Evolutionary conservation across 202 grass and related monocot species (phyloP).

Genomic region (Zoysia matrella): DNA sequence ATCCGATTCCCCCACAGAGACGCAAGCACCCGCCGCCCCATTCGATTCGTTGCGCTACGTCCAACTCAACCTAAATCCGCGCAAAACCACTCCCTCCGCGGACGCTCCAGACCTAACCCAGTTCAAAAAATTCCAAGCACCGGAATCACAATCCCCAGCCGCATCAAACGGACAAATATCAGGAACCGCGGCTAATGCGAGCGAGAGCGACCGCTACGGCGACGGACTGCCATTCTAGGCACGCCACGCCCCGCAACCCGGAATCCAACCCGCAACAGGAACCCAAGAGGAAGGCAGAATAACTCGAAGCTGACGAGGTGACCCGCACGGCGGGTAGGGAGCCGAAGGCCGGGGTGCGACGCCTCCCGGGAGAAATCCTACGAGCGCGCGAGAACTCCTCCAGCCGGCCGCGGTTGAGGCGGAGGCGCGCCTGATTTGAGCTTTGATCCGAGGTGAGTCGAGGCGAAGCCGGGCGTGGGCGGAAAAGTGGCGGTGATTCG

Average conservation of each 20-base stretch:
- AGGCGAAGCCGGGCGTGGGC: neutral
- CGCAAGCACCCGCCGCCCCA: neutral
- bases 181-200: conserved; percentile 21
- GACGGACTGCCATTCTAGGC: neutral
- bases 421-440: neutral
- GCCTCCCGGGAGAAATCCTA: conserved; percentile 21
- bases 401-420: neutral
- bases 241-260: neutral
- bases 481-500: neutral
- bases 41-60: conserved; percentile 41
- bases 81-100: neutral
- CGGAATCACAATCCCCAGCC: neutral
- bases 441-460: neutral
- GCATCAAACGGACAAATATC: neutral
- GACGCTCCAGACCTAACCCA: conserved; percentile 9
- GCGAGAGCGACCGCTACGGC: neutral
- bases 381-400: neutral
- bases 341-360: neutral
- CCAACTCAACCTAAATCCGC: conserved; percentile 24
- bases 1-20: no score
- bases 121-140: neutral
- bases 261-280: neutral
- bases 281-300: neutral
- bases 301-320: neutral
- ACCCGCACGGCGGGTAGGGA: neutral